Conservation (phyloP, 1,284 basidiomycete genomes). For the Moniliophthora roreri region DNA sequence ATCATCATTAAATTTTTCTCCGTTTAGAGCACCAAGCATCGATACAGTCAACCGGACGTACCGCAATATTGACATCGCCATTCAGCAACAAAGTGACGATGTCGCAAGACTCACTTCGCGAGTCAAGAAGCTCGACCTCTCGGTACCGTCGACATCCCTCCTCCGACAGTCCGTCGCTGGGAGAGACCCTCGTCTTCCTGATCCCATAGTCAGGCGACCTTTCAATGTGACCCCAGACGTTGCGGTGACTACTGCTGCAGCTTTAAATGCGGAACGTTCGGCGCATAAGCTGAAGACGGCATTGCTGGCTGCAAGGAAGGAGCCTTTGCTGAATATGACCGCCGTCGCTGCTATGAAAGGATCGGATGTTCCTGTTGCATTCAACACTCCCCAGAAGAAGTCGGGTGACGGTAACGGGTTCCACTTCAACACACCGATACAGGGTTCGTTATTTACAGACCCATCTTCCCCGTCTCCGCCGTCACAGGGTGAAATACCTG, state of each 20-base stretch:
- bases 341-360: slow-evolving; percentile 27
- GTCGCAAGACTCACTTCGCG: slow-evolving; percentile 56
- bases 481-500: slow-evolving; percentile 10
- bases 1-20: slow-evolving; percentile 3
- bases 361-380: slow-evolving; percentile 31
- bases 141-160: slow-evolving; percentile 22
- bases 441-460: slow-evolving; percentile 26
- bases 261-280: slow-evolving; percentile 74
- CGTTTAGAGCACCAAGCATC: slow-evolving; percentile 70
- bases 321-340: slow-evolving; percentile 64
- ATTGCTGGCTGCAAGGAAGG: slow-evolving; percentile 56
- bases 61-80: slow-evolving; percentile 75
- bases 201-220: slow-evolving; percentile 35
- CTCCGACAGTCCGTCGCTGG: slow-evolving; percentile 16
- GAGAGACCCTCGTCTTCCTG: slow-evolving; percentile 43
- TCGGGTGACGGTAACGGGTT: slow-evolving; percentile 12
- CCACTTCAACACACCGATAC: slow-evolving; percentile 25
- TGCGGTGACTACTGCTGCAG: slow-evolving; percentile 71
- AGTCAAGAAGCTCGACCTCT: slow-evolving; percentile 52
- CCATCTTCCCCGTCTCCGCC: slow-evolving; percentile 16
- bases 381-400: slow-evolving; percentile 35
- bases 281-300: slow-evolving; percentile 69
- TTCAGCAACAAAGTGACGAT: slow-evolving; percentile 63
- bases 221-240: slow-evolving; percentile 58
- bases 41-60: slow-evolving; percentile 84